Percentiles rank a stretch among this genome's conserved stretches.
These are phyloP conservation scores for Clarireedia sp. DNA, from an alignment of 2,329 filamentous ascomycete genomes.

Conservation along the genomic window DNA sequence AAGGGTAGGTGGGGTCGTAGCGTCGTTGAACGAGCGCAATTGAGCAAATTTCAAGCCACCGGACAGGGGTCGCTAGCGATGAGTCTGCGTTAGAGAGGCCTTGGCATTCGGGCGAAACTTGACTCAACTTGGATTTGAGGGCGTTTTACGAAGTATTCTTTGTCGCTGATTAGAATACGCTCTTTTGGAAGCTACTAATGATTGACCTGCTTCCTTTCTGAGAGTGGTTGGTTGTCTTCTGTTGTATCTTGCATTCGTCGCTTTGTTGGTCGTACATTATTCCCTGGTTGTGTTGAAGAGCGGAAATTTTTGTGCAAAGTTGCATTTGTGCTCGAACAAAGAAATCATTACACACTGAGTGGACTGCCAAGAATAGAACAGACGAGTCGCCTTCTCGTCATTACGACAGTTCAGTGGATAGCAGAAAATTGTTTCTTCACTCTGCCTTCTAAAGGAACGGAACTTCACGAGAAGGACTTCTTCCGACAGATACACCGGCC, in stretches of 20 bases:
- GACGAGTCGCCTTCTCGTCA: no score
- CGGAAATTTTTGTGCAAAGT: background rate
- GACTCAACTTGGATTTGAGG: no score
- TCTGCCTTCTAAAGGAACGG: no score
- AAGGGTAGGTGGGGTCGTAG: background rate
- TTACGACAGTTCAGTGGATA: no score
- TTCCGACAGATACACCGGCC: background rate
- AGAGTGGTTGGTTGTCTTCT: no score
- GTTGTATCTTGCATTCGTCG: background rate
- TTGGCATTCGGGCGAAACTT: background rate
- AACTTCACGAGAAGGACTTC: no score
- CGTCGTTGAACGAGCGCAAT: constrained; percentile 6
- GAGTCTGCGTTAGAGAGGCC: background rate
- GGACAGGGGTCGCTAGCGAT: background rate
- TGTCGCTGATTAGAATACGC: background rate
- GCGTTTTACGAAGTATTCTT: no score
- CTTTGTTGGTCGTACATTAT: no score
- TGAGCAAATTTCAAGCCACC: constrained; percentile 14
- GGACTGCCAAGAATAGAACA: background rate
- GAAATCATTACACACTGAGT: background rate
- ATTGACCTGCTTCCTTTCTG: no score
- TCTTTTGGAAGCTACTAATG: no score
- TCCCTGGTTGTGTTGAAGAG: background rate
- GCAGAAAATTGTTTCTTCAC: no score
- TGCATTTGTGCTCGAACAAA: background rate